Evolutionary conservation across 495 filamentous ascomycete species (phyloP), one percentile per base, ranked within the genome.

Genomic region (Tetracladium marchalianum): DNA sequence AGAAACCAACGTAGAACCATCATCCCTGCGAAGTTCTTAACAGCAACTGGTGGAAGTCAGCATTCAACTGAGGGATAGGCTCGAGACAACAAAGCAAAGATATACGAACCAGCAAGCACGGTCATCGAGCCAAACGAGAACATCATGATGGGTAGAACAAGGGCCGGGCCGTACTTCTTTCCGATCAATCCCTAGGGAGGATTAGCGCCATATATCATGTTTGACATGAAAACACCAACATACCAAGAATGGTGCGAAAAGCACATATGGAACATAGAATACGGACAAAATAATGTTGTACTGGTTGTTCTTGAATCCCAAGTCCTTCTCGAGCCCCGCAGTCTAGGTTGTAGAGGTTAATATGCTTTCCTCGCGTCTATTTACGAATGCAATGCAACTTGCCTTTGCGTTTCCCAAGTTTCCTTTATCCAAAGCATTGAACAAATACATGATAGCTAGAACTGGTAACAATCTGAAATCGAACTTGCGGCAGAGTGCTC

Each of bases 401-500:
- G 82, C 86, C 60, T 87, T 75, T 11, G 83, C 83, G 56, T 87
- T 87, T 43, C 78, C 74, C 27, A 84, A 52, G 50, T 84, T 84
- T 9, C 74, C 75, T 17, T 83, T 83, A 55, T 83, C 80, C n/a
- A 84, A 66, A 15, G 68, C 67, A 56, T 80, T 81, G 62, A 80
- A 79, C 27, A 80, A 63, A 52, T 81, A 80, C 80, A 84, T 84
- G 1, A 78, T 35, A 19, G 80, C 80, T 37, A 84, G 53, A 4
- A 82, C 71, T 0, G 80, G 80, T 10, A 84, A 60, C 35, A 84
- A 57, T 22, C 77, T 72, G 41, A 77, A 55, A 53, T 84, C 80
- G 43, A 83, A 82, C 41, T 75, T 77, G 51, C 76, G 74, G 47
- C 77, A 80, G 18, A 83, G 65, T n/a, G 71, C 70, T 39, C 68